These are phyloP conservation scores for Eleusine indica DNA, from an alignment of 176 grass and related monocot species.

Conservation along the genomic window DNA sequence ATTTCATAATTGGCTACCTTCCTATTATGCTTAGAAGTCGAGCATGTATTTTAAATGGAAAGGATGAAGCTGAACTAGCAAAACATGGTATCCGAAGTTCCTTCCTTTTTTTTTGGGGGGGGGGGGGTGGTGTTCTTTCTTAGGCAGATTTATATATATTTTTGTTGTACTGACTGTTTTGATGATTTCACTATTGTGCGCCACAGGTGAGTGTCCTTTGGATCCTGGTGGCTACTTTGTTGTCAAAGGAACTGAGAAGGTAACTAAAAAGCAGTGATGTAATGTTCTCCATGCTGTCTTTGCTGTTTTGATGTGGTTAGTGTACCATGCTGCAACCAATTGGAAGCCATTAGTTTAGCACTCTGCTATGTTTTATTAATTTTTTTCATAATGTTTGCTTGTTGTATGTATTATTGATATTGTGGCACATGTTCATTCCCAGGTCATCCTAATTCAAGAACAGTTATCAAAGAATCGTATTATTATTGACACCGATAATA, in stretches of 20 bases:
- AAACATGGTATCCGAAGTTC: conserved; percentile 54
- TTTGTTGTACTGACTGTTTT: conserved; percentile 28
- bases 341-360: background rate
- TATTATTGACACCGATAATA: conserved; percentile 82
- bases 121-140: background rate
- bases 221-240: conserved; percentile 97
- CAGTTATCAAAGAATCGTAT: conserved; percentile 98
- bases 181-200: conserved; percentile 30
- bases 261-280: conserved; percentile 36
- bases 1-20: conserved; percentile 67
- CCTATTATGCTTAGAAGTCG: conserved; percentile 92
- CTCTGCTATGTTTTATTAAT: conserved; percentile 5
- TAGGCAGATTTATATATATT: background rate
- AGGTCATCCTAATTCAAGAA: conserved; percentile 99
- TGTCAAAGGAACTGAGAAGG: conserved; percentile 96
- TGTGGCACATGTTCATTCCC: conserved; percentile 32
- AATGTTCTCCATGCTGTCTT: background rate
- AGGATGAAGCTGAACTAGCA: conserved; percentile 82
- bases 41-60: conserved; percentile 67
- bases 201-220: conserved; percentile 87
- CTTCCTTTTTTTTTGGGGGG: background rate
- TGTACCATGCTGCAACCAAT: background rate
- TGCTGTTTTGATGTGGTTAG: conserved; percentile 19
- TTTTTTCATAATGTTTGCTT: conserved; percentile 8
- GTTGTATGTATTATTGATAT: conserved; percentile 20